These are phyloP conservation scores for Malassezia nana DNA, from an alignment of 1,284 basidiomycete genomes.

Conservation along the genomic window DNA sequence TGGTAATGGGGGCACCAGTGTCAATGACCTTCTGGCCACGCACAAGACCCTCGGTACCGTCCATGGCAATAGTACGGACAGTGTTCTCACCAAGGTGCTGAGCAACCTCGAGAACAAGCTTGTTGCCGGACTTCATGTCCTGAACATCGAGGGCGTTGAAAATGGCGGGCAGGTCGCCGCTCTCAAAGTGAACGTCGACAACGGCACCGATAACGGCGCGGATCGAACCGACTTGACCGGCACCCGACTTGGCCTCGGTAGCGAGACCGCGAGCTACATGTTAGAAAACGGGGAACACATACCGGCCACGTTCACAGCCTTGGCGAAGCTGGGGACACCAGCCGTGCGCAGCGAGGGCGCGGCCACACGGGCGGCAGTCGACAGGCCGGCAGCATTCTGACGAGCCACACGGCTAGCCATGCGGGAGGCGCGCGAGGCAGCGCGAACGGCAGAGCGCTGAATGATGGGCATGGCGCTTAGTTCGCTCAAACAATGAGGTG, in stretches of 20 bases:
- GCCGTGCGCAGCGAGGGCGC: conserved; percentile 22
- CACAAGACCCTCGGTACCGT: conserved; percentile 98
- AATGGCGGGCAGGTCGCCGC: conserved; percentile 74
- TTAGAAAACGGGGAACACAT: conserved; percentile 3
- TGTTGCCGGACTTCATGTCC: conserved; percentile 68
- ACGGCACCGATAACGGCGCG: conserved; percentile 60
- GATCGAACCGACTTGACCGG: conserved; percentile 36
- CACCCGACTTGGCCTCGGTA: conserved; percentile 26
- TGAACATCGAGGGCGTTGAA: conserved; percentile 96
- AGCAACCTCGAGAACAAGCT: conserved; percentile 54
- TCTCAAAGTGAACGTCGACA: conserved; percentile 75
- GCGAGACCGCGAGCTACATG: conserved; percentile 31
- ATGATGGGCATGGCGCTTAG: conserved; percentile 30
- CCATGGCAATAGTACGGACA: conserved; percentile 62
- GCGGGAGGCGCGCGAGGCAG: conserved; percentile 36
- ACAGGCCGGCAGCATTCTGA: conserved; percentile 33
- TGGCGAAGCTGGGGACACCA: conserved; percentile 23
- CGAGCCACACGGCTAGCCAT: conserved; percentile 21
- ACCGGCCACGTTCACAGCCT: conserved; percentile 15
- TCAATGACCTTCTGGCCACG: conserved; percentile 94
- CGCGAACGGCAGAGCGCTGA: conserved; percentile 35
- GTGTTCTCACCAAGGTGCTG: conserved; percentile 95
- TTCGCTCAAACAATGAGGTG: conserved; percentile 18
- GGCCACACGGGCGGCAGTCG: conserved; percentile 27
- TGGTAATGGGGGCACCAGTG: conserved; percentile 88